Evolutionary conservation across 805 yeast genomes (phyloP).

Genomic region (Scheffersomyces coipomensis): DNA sequence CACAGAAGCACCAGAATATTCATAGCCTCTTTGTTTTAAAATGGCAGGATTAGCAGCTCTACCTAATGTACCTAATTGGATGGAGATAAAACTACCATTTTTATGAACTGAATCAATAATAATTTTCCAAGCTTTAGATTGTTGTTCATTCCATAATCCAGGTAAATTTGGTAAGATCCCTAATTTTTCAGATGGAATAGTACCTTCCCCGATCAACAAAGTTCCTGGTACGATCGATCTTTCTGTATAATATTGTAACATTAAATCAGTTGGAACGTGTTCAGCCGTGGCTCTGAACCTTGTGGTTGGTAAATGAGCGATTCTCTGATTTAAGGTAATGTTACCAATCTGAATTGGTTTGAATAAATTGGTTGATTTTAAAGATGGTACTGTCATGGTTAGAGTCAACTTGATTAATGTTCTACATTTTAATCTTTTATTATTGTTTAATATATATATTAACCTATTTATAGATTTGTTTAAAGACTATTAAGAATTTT

Average conservation of each 20-base stretch:
- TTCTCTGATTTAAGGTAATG: constrained; percentile 15
- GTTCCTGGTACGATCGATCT: constrained; percentile 29
- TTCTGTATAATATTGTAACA: constrained; percentile 25
- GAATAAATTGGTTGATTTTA: constrained; percentile 20
- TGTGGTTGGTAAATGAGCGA: constrained; percentile 26
- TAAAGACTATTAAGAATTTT: too few species aligned
- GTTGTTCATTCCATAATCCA: constrained; percentile 49
- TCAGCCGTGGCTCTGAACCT: constrained; percentile 20
- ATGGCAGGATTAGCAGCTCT: constrained; percentile 30
- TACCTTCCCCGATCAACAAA: constrained; percentile 31
- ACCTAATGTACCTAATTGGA: constrained; percentile 58
- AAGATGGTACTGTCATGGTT: constrained; percentile 5
- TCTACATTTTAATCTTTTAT: too few species aligned
- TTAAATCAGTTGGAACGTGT: constrained; percentile 28
- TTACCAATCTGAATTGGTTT: constrained; percentile 34
- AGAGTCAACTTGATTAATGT: too few species aligned
- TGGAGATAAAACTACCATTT: constrained; percentile 38
- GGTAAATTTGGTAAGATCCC: constrained; percentile 47
- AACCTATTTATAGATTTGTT: too few species aligned
- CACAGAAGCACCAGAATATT: constrained; percentile 14
- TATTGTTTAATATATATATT: too few species aligned
- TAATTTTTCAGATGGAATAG: constrained; percentile 25
- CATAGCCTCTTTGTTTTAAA: constrained; percentile 21
- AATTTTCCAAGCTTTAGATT: constrained; percentile 49
- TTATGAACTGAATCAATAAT: constrained; percentile 46